phyloP scores from a whole-genome alignment of 495 filamentous ascomycete genomes.

The Trypethelium eluteriae region DNA sequence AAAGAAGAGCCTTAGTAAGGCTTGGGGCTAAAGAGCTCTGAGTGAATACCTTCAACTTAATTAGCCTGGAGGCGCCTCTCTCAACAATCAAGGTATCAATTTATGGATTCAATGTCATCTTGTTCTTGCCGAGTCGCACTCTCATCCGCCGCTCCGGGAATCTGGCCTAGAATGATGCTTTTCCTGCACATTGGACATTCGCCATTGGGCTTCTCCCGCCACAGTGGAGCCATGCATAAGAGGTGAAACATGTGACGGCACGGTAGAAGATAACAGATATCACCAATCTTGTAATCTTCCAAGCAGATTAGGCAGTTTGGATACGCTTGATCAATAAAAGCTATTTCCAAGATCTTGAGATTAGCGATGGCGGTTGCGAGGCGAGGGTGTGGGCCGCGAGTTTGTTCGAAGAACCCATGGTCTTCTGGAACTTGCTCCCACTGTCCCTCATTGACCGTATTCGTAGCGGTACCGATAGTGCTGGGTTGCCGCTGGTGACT shows the following conservation, averaged over 20 bases:
- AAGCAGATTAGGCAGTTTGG: neutral
- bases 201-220: neutral
- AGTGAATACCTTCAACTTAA: too few species aligned
- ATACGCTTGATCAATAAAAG: neutral
- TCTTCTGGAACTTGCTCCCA: slow-evolving; percentile 1
- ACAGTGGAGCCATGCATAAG: neutral
- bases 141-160: neutral
- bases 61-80: too few species aligned
- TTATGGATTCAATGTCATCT: too few species aligned
- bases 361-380: neutral
- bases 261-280: neutral
- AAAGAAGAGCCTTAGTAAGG: too few species aligned
- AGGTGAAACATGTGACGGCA: neutral
- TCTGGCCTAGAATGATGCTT: neutral
- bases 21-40: too few species aligned
- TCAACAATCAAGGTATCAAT: too few species aligned
- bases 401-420: neutral
- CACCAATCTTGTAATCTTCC: neutral
- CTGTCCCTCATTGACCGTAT: neutral
- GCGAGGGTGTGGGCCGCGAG: neutral
- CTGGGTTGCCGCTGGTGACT: neutral
- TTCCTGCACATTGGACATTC: slow-evolving; percentile 1
- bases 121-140: neutral
- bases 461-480: neutral
- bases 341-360: neutral